These are phyloP conservation scores for Phanerochaete sordida DNA, from an alignment of 768 basidiomycete species.

Conservation along the genomic window DNA sequence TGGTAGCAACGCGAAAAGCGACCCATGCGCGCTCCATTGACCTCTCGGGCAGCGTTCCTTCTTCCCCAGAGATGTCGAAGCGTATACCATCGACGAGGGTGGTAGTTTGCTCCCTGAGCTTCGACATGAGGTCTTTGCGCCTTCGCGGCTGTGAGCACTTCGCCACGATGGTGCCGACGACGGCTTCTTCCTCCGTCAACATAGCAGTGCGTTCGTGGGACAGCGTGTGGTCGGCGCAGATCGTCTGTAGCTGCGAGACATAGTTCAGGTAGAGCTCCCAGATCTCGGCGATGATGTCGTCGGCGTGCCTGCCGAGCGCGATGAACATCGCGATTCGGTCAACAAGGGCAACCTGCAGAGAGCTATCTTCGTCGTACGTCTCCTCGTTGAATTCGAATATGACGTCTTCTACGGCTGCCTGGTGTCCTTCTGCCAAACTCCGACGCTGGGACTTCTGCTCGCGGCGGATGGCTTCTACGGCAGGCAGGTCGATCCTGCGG, in stretches of 20 bases:
- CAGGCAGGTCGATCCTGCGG: conserved; percentile 55
- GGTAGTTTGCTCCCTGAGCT: conserved; percentile 52
- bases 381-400: conserved; percentile 14
- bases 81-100: conserved; percentile 47
- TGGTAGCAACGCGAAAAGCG: conserved; percentile 46
- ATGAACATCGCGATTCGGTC: conserved; percentile 2
- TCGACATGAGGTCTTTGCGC: conserved; percentile 50
- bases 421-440: conserved; percentile 7
- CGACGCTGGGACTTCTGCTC: conserved; percentile 16
- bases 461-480: conserved; percentile 14
- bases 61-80: conserved; percentile 49
- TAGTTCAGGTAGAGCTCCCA: conserved; percentile 9
- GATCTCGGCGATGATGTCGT: conserved; percentile 3
- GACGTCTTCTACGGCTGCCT: conserved; percentile 28
- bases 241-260: conserved; percentile 9
- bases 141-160: conserved; percentile 56
- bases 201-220: conserved; percentile 5
- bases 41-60: conserved; percentile 34
- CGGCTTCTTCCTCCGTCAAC: conserved; percentile 50
- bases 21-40: conserved; percentile 50
- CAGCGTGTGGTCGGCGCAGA: conserved; percentile 10
- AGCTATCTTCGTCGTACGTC: conserved; percentile 11
- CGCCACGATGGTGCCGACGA: conserved; percentile 62
- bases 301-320: not conserved
- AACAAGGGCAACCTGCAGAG: conserved; percentile 16